A percentile compares a stretch with the other conserved stretches of the same genome.
These are phyloP conservation scores for Saturnispora kantuleensis DNA, from an alignment of 805 yeast genomes.

Conservation along the genomic window DNA sequence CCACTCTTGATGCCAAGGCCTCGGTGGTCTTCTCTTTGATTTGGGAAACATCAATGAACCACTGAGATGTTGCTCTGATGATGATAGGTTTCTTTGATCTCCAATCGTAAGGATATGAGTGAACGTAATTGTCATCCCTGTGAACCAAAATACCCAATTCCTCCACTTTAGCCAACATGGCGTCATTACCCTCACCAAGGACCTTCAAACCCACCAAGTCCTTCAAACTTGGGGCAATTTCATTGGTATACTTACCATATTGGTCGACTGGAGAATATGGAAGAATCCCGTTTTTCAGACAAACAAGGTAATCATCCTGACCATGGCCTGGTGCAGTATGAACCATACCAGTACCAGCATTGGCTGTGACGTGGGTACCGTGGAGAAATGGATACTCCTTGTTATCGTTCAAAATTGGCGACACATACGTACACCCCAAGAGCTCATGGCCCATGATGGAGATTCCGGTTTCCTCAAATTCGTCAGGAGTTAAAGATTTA, in stretches of 20 bases:
- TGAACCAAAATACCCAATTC: slow-evolving; percentile 37
- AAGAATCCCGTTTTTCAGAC: slow-evolving; percentile 43
- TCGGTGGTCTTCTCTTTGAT: slow-evolving; percentile 55
- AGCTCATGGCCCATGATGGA: slow-evolving; percentile 35
- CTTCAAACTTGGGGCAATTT: slow-evolving; percentile 35
- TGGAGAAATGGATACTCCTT: slow-evolving; percentile 50
- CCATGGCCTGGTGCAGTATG: slow-evolving; percentile 99
- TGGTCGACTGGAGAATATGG: slow-evolving; percentile 74
- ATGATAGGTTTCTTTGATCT: slow-evolving; percentile 92
- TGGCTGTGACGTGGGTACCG: slow-evolving; percentile 72
- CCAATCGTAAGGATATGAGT: slow-evolving; percentile 97
- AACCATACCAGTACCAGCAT: slow-evolving; percentile 90
- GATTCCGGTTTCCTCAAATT: slow-evolving; percentile 16
- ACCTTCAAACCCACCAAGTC: slow-evolving; percentile 50
- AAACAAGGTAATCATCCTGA: slow-evolving; percentile 76
- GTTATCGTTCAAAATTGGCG: slow-evolving; percentile 36
- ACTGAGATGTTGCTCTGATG: slow-evolving; percentile 90
- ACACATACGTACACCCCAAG: slow-evolving; percentile 36
- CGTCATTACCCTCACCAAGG: slow-evolving; percentile 44
- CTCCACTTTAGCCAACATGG: slow-evolving; percentile 35
- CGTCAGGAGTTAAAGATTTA: slow-evolving; percentile 22
- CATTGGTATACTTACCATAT: slow-evolving; percentile 53
- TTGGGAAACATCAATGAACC: slow-evolving; percentile 81
- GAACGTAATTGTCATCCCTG: slow-evolving; percentile 45
- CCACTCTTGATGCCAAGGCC: slow-evolving; percentile 47